Conservation (phyloP, 2,329 filamentous ascomycete genomes). For the Xylariales sp. region DNA sequence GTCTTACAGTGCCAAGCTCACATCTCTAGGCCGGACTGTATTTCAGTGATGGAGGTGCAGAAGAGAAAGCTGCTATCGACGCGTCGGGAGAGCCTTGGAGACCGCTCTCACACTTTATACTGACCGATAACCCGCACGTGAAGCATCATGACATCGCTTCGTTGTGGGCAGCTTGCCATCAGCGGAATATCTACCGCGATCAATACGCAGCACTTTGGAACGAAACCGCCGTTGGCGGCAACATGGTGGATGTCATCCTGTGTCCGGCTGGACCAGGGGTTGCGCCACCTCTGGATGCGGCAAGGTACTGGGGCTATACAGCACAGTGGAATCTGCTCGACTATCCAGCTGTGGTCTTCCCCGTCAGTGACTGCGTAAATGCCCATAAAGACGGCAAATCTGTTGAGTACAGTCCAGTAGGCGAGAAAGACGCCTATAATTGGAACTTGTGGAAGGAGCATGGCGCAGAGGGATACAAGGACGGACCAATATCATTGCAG, state of each 20-base stretch:
- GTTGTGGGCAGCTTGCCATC: constrained; percentile 34
- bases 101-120: constrained; percentile 55
- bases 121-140: constrained; percentile 45
- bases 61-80: constrained; percentile 44
- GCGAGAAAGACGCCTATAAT: constrained; percentile 18
- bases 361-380: too few relatives aligned
- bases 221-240: constrained; percentile 29
- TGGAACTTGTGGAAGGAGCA: constrained; percentile 21
- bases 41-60: constrained; percentile 56
- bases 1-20: too few relatives aligned
- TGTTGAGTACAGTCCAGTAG: background rate
- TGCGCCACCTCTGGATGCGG: constrained; percentile 37
- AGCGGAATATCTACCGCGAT: constrained; percentile 35
- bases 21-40: too few relatives aligned
- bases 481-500: constrained; percentile 48
- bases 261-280: constrained; percentile 43
- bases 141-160: constrained; percentile 31
- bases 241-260: constrained; percentile 31
- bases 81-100: constrained; percentile 52
- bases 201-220: constrained; percentile 35
- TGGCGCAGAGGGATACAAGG: constrained; percentile 39
- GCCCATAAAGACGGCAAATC: too few relatives aligned
- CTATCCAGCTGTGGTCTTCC: constrained; percentile 46
- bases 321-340: constrained; percentile 52
- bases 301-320: constrained; percentile 51